Evolutionary conservation across 78 protist genomes (phyloP).

Genomic region (Dictyostelium purpureum): DNA sequence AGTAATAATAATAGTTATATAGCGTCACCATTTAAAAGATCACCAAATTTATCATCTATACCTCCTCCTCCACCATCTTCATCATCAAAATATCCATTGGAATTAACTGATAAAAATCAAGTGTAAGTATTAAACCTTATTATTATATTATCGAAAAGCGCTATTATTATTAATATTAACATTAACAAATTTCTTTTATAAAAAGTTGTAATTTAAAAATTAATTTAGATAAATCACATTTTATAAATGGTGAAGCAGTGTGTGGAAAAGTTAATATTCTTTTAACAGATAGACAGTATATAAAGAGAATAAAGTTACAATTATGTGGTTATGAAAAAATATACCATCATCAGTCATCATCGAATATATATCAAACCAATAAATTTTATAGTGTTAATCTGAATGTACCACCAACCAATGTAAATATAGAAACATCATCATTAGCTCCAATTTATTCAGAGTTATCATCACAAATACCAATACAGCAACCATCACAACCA

Average conservation of each 20-base stretch:
- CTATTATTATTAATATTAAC: background rate
- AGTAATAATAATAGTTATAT: too few species aligned
- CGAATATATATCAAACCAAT: constrained; percentile 35
- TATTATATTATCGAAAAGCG: background rate
- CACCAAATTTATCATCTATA: constrained; percentile 1
- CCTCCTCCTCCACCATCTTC: constrained; percentile 33
- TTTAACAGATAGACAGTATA: constrained; percentile 42
- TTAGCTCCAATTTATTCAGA: background rate
- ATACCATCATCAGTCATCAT: background rate
- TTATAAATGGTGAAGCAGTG: constrained; percentile 30
- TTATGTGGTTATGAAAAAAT: constrained; percentile 67
- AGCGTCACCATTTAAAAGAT: background rate
- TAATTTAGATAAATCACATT: constrained; percentile 56
- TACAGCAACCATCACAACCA: background rate
- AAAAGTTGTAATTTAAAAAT: constrained; percentile 41
- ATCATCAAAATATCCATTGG: constrained; percentile 22
- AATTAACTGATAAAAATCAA: constrained; percentile 10
- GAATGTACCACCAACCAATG: constrained; percentile 7
- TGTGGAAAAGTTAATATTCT: constrained; percentile 31
- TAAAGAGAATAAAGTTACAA: constrained; percentile 43
- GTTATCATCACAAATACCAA: background rate
- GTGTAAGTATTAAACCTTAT: background rate
- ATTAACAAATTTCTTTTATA: background rate
- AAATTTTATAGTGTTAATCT: constrained; percentile 28
- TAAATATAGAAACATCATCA: background rate